Evolutionary conservation across 2,329 filamentous ascomycete genomes (phyloP), one percentile per base, ranked within the genome.

Genomic region (Coleophoma cylindrospora): DNA sequence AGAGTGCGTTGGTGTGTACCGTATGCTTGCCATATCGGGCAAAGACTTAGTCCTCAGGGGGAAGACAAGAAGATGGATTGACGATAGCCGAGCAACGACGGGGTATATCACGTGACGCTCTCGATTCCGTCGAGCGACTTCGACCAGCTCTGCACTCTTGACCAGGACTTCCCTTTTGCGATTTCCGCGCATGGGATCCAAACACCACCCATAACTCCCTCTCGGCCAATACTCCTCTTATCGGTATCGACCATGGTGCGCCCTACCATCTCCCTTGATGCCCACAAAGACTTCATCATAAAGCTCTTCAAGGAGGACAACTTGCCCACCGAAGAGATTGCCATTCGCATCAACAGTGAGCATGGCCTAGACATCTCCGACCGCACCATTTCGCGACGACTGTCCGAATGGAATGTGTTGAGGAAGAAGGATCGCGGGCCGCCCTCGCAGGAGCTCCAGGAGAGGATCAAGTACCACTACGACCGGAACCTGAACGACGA

Each of bases 401-500:
- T 64, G 13, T 59, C 57, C 50, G 34, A 50, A 55, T 64, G 62
- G 62, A 55, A 59, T 9, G 51, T 63, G 5, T 56, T 57, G 7
- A 52, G 61, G 19, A 62, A 60, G 53, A 64, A 58, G 52, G 49
- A 50, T n/a, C 58, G 61, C 15, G 50, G 48, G 9, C 44, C 47
- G 9, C 49, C 53, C 2, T 44, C 62, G 11, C 57, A 60, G 32
- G 59, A 63, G 13, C 48, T 64, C 21, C 50, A 50, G 9, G 57
- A 60, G 38, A 51, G 60, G 9, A 50, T 64, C 19, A 37, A 50
- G 9, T 62, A 48, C 27, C 57, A 61, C 41, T 64, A 63, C 50
- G 64, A 64, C 48, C 57, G 52, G 45, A 64, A 64, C 45, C 54
- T 64, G 27, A 64, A 58, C 40, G 61, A 64, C 51, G 57, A 61